Evolutionary conservation across 352 stramenopile species (phyloP).

Genomic region (Phytophthora syringae): DNA sequence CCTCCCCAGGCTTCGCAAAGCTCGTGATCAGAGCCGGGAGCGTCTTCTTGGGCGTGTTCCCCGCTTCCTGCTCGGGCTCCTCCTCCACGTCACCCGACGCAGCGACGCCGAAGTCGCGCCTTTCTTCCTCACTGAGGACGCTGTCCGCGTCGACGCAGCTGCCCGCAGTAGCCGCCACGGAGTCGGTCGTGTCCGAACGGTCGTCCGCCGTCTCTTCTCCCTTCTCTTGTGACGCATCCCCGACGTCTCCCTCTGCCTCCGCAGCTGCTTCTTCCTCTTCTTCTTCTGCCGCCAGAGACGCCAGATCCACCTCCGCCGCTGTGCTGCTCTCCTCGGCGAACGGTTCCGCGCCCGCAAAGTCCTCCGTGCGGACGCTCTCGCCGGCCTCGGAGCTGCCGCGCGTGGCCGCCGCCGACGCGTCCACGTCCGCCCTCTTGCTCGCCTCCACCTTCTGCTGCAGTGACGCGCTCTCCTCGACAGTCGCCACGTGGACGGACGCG

Average conservation of each 20-base stretch:
- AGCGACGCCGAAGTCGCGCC: constrained; percentile 20
- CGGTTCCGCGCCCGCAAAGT: constrained; percentile 22
- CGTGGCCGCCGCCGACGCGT: constrained; percentile 33
- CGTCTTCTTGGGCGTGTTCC: constrained; percentile 32
- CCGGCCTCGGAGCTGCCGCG: constrained; percentile 29
- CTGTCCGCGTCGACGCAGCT: constrained; percentile 25
- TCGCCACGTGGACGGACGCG: constrained; percentile 2
- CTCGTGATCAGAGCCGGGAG: constrained; percentile 32
- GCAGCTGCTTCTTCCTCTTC: neutral
- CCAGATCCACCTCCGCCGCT: constrained; percentile 22
- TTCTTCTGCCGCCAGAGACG: constrained; percentile 21
- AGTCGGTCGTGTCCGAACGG: too few relatives aligned
- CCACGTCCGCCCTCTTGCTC: constrained; percentile 16
- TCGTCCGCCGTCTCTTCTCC: too few relatives aligned
- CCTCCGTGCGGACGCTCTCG: constrained; percentile 32
- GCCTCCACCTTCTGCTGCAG: too few relatives aligned
- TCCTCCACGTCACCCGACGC: constrained; percentile 9
- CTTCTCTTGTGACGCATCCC: too few relatives aligned
- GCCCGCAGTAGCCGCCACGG: constrained; percentile 18
- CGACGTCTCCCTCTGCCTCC: neutral
- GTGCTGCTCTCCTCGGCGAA: constrained; percentile 28
- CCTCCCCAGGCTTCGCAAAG: constrained; percentile 29
- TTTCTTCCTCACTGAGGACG: constrained; percentile 21
- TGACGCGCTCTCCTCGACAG: too few relatives aligned
- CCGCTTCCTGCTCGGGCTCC: constrained; percentile 19